These are phyloP conservation scores for Pleurotus giganteus DNA, from an alignment of 768 basidiomycete genomes.

Conservation along the genomic window DNA sequence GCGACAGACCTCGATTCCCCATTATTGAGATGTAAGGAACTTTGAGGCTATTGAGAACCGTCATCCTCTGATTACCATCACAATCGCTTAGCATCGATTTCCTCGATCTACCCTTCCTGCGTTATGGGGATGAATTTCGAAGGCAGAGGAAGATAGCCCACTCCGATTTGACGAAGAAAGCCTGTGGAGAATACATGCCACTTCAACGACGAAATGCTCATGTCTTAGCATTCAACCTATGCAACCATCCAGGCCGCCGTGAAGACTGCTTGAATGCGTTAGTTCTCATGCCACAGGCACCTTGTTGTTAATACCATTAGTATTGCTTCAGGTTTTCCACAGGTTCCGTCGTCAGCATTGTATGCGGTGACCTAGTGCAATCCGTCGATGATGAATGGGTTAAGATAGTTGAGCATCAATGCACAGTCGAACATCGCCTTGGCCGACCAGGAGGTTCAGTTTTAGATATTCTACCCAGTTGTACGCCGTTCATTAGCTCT, in stretches of 20 bases:
- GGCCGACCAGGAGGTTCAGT: conserved; percentile 13
- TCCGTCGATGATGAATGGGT: conserved; percentile 21
- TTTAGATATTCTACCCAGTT: conserved; percentile 15
- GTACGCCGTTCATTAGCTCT: neutral
- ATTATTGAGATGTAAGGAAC: conserved; percentile 43
- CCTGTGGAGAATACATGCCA: conserved; percentile 33
- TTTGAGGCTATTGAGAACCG: neutral
- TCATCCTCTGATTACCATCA: neutral
- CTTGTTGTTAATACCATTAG: neutral
- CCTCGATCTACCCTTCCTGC: neutral
- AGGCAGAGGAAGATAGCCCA: conserved; percentile 53
- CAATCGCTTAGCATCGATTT: neutral
- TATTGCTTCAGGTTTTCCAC: conserved; percentile 7
- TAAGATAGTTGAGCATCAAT: conserved; percentile 15
- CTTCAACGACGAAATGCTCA: conserved; percentile 41
- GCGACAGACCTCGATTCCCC: conserved; percentile 29
- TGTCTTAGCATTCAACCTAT: conserved; percentile 19
- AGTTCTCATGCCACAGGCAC: neutral
- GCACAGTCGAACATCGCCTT: conserved; percentile 11
- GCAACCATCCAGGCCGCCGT: neutral
- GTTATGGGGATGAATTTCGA: conserved; percentile 41
- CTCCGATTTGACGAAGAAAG: conserved; percentile 43
- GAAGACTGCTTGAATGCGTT: neutral
- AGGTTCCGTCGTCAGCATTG: conserved; percentile 15
- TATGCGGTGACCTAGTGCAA: conserved; percentile 21